Percentiles rank a stretch among this genome's conserved stretches.
phyloP scores from a whole-genome alignment of 2,329 filamentous ascomycete genomes.

The Pyricularia grisea region DNA sequence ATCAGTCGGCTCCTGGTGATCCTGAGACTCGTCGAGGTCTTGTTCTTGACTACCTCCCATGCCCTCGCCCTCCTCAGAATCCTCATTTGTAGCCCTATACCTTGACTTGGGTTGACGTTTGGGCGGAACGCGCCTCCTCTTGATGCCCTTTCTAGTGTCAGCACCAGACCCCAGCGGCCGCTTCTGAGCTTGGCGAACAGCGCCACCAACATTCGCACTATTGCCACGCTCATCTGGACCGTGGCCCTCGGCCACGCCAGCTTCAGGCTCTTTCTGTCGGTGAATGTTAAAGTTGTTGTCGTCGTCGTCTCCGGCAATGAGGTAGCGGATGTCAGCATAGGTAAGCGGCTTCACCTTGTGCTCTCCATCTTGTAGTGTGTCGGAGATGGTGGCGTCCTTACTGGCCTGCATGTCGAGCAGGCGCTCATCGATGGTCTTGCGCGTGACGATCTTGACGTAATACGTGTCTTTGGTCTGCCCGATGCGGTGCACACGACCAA shows the following conservation, averaged over 20 bases:
- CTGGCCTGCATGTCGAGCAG: conserved; percentile 43
- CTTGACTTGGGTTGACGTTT: neutral
- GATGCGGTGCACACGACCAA: conserved; percentile 51
- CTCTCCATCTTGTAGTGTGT: conserved; percentile 19
- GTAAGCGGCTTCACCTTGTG: neutral
- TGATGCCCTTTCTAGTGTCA: neutral
- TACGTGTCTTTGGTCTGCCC: conserved; percentile 53
- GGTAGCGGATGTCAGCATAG: neutral
- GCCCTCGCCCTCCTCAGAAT: neutral
- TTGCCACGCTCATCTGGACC: neutral
- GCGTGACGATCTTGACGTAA: conserved; percentile 47
- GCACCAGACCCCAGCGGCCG: neutral
- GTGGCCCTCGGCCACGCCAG: too few species aligned
- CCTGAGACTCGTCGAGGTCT: neutral
- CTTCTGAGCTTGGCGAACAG: neutral
- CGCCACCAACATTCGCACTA: neutral
- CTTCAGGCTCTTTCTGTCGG: neutral
- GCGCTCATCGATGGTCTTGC: conserved; percentile 46
- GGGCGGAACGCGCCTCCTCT: neutral
- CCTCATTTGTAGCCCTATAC: neutral
- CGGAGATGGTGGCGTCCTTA: conserved; percentile 39
- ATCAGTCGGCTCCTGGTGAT: neutral
- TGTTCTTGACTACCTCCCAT: neutral
- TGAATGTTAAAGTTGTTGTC: neutral
- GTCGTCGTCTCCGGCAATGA: neutral